Evolutionary conservation across 495 filamentous ascomycete genomes (phyloP), one percentile per base, ranked within the genome.

Genomic region (Talaromyces trachyspermus): DNA sequence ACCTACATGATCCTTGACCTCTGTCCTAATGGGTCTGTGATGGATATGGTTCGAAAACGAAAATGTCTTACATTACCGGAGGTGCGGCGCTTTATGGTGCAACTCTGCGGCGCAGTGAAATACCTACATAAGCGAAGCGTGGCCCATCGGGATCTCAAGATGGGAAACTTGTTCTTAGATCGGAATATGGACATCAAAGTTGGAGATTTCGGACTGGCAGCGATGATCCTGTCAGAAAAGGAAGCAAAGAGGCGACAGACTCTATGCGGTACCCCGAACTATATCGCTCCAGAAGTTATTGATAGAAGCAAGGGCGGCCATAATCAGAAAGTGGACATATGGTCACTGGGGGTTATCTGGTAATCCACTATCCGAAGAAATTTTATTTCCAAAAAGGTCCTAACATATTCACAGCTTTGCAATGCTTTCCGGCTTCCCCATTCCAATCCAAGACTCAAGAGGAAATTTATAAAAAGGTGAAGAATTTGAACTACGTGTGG

Each of bases 151-250:
- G 94, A 99, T 64, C 64, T 99, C 42, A 99, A 99, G 63, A 95
- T 95, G 74, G 94, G 92, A 10, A 97, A 99, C 56, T 79, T 99
- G 53, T 99, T 99, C 53, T 75, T 99, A 39, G 94, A 99, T 63
- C 79, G 80, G 29, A 75, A 95, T 54, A 96, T 99, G 94, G 95
- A 97, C 56, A 78, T 95, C 48, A 97, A 99, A 63, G 83, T 97
- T 51, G 94, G 94, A 3, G 94, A 99, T 60, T 99, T 97, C 66
- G 94, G 94, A 3, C 71, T 99, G 35, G 94, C 94, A n/a, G 94
- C 94, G 2, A 71, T 97, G 55, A 75, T 95, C 20, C 72, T 96
- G 18, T 88, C 88, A 1, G 84, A 87, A 47, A 88, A 81, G 58
- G 89, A 95, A 50, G 85, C 86, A 65, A 80, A 83, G 54, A 76